phyloP scores from a whole-genome alignment of 208 protist genomes.

The Endotrypanum monterogeii region DNA sequence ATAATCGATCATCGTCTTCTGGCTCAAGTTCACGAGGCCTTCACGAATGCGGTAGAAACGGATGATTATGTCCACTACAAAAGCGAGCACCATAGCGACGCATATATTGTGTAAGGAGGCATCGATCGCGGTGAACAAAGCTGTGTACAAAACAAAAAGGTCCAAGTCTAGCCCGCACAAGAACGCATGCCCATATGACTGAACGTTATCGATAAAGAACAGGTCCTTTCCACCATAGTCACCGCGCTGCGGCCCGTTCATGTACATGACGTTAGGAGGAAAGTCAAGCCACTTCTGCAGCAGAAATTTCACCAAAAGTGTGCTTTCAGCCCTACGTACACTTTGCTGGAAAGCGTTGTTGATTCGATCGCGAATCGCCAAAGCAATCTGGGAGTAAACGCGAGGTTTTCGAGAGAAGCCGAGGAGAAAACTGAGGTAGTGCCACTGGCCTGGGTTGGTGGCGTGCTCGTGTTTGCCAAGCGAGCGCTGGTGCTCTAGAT shows the following conservation, averaged over 20 bases:
- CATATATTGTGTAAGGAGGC: slow-evolving; percentile 64
- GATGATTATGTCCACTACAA: slow-evolving; percentile 59
- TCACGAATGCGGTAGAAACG: slow-evolving; percentile 56
- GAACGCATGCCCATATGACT: slow-evolving; percentile 65
- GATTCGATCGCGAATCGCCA: slow-evolving; percentile 77
- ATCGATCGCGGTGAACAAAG: slow-evolving; percentile 76
- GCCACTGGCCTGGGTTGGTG: slow-evolving; percentile 50
- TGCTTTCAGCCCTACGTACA: slow-evolving; percentile 63
- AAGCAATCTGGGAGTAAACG: slow-evolving; percentile 46
- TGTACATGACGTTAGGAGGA: slow-evolving; percentile 83
- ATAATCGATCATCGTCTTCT: slow-evolving; percentile 83
- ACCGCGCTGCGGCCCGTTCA: slow-evolving; percentile 74
- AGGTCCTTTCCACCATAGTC: slow-evolving; percentile 72
- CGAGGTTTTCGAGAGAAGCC: slow-evolving; percentile 49
- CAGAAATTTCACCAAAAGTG: slow-evolving; percentile 69
- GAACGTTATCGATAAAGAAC: slow-evolving; percentile 82
- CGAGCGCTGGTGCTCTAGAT: slow-evolving; percentile 45
- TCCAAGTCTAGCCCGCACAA: slow-evolving; percentile 77
- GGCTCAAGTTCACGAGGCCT: slow-evolving; percentile 69
- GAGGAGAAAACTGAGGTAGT: slow-evolving; percentile 59
- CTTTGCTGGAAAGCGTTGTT: slow-evolving; percentile 77
- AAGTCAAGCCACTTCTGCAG: slow-evolving; percentile 71
- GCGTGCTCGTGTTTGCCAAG: slow-evolving; percentile 31
- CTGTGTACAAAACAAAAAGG: slow-evolving; percentile 71
- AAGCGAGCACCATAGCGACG: slow-evolving; percentile 61